Percentiles rank a stretch among this genome's conserved stretches.
These are phyloP conservation scores for Acrodontium crateriforme DNA, from an alignment of 2,329 filamentous ascomycete genomes.

Conservation along the genomic window DNA sequence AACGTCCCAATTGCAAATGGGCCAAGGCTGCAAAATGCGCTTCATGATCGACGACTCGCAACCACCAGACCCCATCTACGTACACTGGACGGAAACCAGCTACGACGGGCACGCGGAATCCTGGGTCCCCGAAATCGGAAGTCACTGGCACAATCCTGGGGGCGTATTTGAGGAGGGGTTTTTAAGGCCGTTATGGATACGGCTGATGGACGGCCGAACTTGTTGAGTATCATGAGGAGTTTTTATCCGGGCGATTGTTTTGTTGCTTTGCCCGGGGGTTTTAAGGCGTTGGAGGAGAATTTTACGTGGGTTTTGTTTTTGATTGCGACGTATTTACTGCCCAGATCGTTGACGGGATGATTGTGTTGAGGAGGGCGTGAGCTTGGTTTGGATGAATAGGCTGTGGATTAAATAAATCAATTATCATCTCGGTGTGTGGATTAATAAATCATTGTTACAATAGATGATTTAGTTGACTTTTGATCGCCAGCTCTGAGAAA, in stretches of 20 bases:
- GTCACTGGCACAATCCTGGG: constrained; percentile 9
- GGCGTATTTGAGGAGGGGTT: constrained; percentile 9
- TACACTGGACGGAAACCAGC: constrained; percentile 5
- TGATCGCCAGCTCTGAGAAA: no score
- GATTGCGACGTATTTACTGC: no score
- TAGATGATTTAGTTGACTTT: no score
- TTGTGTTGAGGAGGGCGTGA: no score
- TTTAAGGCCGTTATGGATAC: constrained; percentile 5
- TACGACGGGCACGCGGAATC: constrained; percentile 5
- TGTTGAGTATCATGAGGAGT: constrained; percentile 4
- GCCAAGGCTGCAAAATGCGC: constrained; percentile 5
- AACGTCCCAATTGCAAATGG: no score
- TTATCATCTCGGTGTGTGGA: no score
- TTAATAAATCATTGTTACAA: no score
- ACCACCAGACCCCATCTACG: constrained; percentile 2
- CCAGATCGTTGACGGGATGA: no score
- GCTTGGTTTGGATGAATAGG: no score
- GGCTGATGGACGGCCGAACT: constrained; percentile 2
- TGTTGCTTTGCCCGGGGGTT: constrained; percentile 6
- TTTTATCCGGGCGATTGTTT: constrained; percentile 9
- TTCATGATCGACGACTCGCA: constrained; percentile 6
- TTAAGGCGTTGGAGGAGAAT: constrained; percentile 6
- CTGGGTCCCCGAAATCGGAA: constrained; percentile 4
- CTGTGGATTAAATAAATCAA: no score
- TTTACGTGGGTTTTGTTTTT: no score